Conservation (phyloP, 2,329 filamentous ascomycete species). For the Talaromyces sp. region DNA sequence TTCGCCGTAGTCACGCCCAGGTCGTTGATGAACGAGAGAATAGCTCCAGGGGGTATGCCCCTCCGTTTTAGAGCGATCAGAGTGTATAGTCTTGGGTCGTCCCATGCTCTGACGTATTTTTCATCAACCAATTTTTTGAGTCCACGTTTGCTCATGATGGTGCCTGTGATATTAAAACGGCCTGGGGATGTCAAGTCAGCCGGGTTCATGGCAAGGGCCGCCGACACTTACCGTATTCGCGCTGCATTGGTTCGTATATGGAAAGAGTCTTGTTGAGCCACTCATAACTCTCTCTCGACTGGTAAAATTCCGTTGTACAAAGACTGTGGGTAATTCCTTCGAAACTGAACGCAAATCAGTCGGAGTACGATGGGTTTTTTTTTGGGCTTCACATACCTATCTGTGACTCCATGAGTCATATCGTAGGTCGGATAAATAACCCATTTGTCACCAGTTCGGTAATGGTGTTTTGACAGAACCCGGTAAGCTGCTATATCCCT, state of each 20-base stretch:
- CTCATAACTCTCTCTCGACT: conserved; percentile 82
- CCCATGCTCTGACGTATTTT: conserved; percentile 76
- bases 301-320: conserved; percentile 88
- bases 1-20: conserved; percentile 82
- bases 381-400: conserved; percentile 48
- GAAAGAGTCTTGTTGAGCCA: conserved; percentile 52
- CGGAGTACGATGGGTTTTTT: neutral
- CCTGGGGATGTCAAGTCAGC: neutral
- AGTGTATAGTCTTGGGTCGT: conserved; percentile 86
- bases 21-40: conserved; percentile 86
- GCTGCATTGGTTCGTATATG: conserved; percentile 86
- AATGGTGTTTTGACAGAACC: conserved; percentile 56
- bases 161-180: conserved; percentile 74
- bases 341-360: conserved; percentile 78
- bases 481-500: conserved; percentile 89
- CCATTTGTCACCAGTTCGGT: conserved; percentile 76
- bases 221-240: conserved; percentile 62
- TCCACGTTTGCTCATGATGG: conserved; percentile 80
- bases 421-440: conserved; percentile 95
- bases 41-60: conserved; percentile 81
- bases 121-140: conserved; percentile 74
- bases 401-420: conserved; percentile 84
- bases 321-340: conserved; percentile 89
- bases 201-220: neutral
- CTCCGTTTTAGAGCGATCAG: conserved; percentile 77